Evolutionary conservation across 208 protist genomes (phyloP).

Genomic region (Trypanosoma avium): DNA sequence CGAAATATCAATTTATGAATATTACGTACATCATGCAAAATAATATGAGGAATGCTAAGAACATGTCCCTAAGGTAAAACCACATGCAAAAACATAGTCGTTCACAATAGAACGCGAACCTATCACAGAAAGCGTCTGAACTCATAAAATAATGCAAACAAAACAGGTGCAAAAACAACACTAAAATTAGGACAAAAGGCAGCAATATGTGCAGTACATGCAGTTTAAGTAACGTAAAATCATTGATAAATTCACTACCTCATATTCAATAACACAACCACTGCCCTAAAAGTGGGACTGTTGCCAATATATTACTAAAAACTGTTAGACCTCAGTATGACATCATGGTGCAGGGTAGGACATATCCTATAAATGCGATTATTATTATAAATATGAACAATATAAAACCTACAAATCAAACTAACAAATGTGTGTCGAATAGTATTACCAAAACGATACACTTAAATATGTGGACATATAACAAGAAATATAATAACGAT

Average conservation of each 20-base stretch:
- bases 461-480: constrained; percentile 89
- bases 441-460: constrained; percentile 80
- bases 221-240: constrained; percentile 82
- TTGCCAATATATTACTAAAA: constrained; percentile 88
- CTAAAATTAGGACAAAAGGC: constrained; percentile 78
- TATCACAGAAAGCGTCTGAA: constrained; percentile 87
- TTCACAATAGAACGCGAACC: constrained; percentile 87
- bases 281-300: constrained; percentile 67
- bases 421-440: constrained; percentile 85
- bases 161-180: constrained; percentile 82
- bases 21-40: constrained; percentile 86
- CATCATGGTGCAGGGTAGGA: constrained; percentile 86
- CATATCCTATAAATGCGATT: constrained; percentile 84
- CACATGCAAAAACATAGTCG: constrained; percentile 84
- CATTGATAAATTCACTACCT: constrained; percentile 87
- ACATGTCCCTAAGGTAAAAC: constrained; percentile 85
- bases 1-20: constrained; percentile 90
- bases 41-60: constrained; percentile 84
- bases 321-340: constrained; percentile 87
- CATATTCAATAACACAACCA: constrained; percentile 89
- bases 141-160: constrained; percentile 90
- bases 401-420: constrained; percentile 78
- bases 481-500: constrained; percentile 84
- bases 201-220: constrained; percentile 82
- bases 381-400: constrained; percentile 86